A percentile compares a stretch with the other conserved stretches of the same genome.
phyloP scores from a whole-genome alignment of 2,329 filamentous ascomycete genomes.

The Aureobasidium sp. region DNA sequence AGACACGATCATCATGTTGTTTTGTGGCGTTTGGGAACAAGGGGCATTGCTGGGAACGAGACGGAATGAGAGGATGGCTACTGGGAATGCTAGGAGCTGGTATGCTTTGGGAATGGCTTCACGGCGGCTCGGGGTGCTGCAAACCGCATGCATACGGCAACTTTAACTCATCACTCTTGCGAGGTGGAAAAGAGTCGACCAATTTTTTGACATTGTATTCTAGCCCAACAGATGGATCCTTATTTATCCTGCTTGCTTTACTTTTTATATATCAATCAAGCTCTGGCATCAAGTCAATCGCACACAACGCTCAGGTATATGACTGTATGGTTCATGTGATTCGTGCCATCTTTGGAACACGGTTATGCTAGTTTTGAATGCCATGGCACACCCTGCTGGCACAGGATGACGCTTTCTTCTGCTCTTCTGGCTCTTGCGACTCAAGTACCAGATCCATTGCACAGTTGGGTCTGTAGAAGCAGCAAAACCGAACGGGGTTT shows the following conservation, averaged over 20 bases:
- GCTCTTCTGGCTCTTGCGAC: too few relatives aligned
- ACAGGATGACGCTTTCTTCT: too few relatives aligned
- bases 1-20: not conserved
- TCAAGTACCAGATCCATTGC: too few relatives aligned
- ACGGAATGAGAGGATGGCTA: not conserved
- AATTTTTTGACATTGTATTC: not conserved
- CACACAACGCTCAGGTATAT: too few relatives aligned
- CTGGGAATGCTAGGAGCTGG: not conserved
- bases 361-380: too few relatives aligned
- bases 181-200: not conserved
- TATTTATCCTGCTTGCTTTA: not conserved
- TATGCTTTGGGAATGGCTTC: slow-evolving; percentile 4
- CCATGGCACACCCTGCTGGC: too few relatives aligned
- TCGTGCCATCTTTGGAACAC: too few relatives aligned
- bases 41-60: not conserved
- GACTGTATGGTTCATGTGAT: too few relatives aligned
- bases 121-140: not conserved
- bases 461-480: too few relatives aligned
- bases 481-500: too few relatives aligned
- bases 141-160: too few relatives aligned
- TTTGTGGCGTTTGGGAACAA: not conserved
- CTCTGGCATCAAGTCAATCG: not conserved
- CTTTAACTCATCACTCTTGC: too few relatives aligned
- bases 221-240: not conserved
- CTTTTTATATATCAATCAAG: not conserved